A percentile compares a stretch with the other conserved stretches of the same genome.
phyloP scores from a whole-genome alignment of 2,329 filamentous ascomycete genomes.

The Microsporum ferrugineum region DNA sequence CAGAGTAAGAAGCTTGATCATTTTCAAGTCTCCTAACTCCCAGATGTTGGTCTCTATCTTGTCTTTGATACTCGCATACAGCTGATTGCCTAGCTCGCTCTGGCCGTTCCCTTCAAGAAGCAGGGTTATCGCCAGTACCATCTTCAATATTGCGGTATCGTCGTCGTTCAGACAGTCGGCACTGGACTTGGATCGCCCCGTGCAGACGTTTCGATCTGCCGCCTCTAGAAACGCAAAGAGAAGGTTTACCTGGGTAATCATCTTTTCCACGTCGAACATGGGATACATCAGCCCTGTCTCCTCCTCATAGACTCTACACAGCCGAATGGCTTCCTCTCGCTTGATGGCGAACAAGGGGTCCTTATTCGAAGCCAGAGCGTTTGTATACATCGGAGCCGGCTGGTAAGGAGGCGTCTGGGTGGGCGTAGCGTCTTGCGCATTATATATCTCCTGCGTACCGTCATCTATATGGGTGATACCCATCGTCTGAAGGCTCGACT shows the following conservation, averaged over 20 bases:
- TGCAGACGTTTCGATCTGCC: slow-evolving; percentile 47
- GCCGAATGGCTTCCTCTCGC: slow-evolving; percentile 65
- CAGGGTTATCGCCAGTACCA: slow-evolving; percentile 68
- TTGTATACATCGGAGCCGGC: slow-evolving; percentile 23
- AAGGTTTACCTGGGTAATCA: slow-evolving; percentile 58
- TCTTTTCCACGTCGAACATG: slow-evolving; percentile 59
- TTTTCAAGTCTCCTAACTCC: slow-evolving; percentile 46
- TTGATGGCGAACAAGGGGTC: slow-evolving; percentile 74
- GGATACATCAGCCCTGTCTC: slow-evolving; percentile 92
- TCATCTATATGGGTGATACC: slow-evolving; percentile 58
- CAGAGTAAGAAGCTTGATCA: slow-evolving; percentile 44
- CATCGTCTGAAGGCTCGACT: slow-evolving; percentile 78
- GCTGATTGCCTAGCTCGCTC: slow-evolving; percentile 58
- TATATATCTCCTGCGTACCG: slow-evolving; percentile 47
- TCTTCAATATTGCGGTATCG: slow-evolving; percentile 62
- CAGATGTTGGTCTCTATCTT: slow-evolving; percentile 55
- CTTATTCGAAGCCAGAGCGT: slow-evolving; percentile 38
- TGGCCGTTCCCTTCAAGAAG: slow-evolving; percentile 68
- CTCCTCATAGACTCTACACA: slow-evolving; percentile 74
- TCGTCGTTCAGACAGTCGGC: slow-evolving; percentile 51
- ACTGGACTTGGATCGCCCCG: slow-evolving; percentile 43
- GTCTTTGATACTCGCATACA: slow-evolving; percentile 67
- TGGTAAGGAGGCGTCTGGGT: slow-evolving; percentile 34
- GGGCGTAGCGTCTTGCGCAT: slow-evolving; percentile 44
- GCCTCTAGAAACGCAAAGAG: slow-evolving; percentile 65